phyloP scores from a whole-genome alignment of 257 asterid species.

The Solanum bulbocastanum region DNA sequence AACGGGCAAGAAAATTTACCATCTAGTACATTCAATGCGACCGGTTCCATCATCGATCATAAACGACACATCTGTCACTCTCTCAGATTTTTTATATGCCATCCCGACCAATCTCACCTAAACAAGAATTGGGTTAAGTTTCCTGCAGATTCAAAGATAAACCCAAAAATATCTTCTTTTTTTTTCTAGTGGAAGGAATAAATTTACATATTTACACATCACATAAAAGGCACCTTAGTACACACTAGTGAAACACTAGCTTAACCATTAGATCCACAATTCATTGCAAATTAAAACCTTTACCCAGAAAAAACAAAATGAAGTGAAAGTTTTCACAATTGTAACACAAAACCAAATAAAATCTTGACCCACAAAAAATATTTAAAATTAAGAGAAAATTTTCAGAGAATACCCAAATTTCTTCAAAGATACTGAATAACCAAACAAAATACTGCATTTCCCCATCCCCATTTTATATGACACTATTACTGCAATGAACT shows the following conservation, averaged over 20 bases:
- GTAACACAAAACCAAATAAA: neutral
- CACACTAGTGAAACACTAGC: neutral
- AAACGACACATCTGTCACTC: conserved; percentile 56
- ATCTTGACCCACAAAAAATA: neutral
- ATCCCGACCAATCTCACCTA: conserved; percentile 81
- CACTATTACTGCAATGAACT: neutral
- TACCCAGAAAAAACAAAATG: neutral
- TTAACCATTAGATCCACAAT: neutral
- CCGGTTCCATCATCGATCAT: conserved; percentile 87
- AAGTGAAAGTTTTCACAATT: neutral
- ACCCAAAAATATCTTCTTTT: neutral
- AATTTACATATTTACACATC: neutral
- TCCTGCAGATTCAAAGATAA: neutral
- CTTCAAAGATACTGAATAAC: neutral
- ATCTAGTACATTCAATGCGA: conserved; percentile 63
- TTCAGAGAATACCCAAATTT: neutral
- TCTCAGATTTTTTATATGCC: conserved; percentile 43
- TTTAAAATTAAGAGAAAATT: neutral
- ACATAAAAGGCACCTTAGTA: neutral
- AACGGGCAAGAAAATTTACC: conserved; percentile 30
- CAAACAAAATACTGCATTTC: neutral
- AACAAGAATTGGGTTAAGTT: neutral
- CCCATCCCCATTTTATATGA: neutral
- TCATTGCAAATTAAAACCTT: neutral
- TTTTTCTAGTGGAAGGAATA: neutral